phyloP scores from a whole-genome alignment of 2,329 filamentous ascomycete genomes.

The Cordyceps javanica region DNA sequence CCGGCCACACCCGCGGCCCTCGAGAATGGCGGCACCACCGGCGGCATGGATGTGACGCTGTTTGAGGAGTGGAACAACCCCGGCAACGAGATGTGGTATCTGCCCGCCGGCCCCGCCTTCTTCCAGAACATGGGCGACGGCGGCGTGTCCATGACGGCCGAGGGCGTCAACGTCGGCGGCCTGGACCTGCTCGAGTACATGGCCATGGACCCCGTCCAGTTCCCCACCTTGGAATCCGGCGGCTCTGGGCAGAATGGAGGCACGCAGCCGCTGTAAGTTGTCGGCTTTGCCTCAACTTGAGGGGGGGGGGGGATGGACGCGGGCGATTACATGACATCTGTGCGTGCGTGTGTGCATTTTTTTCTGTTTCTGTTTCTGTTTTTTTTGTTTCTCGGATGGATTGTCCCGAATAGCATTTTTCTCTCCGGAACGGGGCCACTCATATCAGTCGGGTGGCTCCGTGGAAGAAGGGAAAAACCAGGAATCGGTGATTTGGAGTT shows the following conservation, averaged over 20 bases:
- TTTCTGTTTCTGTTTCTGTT: too few relatives aligned
- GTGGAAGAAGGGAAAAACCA: too few relatives aligned
- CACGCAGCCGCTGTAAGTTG: constrained; percentile 3
- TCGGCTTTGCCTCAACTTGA: neutral
- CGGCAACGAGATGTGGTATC: constrained; percentile 60
- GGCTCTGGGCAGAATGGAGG: neutral
- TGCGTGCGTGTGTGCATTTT: too few relatives aligned
- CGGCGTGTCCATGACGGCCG: constrained; percentile 59
- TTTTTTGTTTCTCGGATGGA: too few relatives aligned
- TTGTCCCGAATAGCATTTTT: too few relatives aligned
- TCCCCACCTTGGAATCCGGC: constrained; percentile 21
- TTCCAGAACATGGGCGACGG: constrained; percentile 59
- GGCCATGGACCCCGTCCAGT: constrained; percentile 50
- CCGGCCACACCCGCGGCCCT: constrained; percentile 44
- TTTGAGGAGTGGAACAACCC: constrained; percentile 52
- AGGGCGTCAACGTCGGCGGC: constrained; percentile 61
- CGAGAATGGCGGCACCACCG: constrained; percentile 19
- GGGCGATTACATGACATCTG: too few relatives aligned
- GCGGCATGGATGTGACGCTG: constrained; percentile 33
- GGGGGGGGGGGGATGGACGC: too few relatives aligned
- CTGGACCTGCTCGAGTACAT: constrained; percentile 63
- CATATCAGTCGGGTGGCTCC: too few relatives aligned
- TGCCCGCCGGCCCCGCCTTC: constrained; percentile 56
- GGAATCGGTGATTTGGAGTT: neutral
- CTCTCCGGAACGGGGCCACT: too few relatives aligned